These are phyloP conservation scores for Candida pseudofarinosa DNA, from an alignment of 805 yeast species.

Conservation along the genomic window DNA sequence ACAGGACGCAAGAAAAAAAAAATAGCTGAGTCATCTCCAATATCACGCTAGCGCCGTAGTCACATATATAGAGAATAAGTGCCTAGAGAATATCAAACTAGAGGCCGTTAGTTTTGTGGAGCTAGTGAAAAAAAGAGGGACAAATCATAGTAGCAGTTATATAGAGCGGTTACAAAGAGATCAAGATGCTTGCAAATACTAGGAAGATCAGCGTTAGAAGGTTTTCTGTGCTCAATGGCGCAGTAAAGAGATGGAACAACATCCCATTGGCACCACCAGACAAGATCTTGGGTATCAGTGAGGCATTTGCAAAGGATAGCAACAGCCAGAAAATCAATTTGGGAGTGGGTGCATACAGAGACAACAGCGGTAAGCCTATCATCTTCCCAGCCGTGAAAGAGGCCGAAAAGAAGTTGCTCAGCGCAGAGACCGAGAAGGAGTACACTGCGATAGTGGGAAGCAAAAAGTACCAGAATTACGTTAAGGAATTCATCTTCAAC, in stretches of 20 bases:
- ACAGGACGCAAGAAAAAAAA: neutral
- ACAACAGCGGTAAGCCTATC: conserved; percentile 82
- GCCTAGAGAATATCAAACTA: neutral
- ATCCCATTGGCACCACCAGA: conserved; percentile 70
- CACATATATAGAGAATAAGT: neutral
- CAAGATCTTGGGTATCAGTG: conserved; percentile 77
- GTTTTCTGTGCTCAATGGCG: conserved; percentile 8
- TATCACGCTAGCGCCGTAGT: neutral
- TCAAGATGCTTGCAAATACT: neutral
- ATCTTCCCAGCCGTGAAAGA: conserved; percentile 70
- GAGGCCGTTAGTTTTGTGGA: too few species aligned
- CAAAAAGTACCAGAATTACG: conserved; percentile 59
- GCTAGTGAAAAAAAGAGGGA: too few species aligned
- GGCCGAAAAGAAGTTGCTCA: conserved; percentile 55
- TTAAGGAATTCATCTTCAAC: conserved; percentile 68
- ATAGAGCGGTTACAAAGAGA: neutral
- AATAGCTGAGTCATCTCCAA: neutral
- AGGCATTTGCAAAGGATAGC: conserved; percentile 64
- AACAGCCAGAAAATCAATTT: conserved; percentile 56
- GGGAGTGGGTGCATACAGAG: conserved; percentile 94
- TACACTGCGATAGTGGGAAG: conserved; percentile 85
- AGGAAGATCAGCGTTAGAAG: conserved; percentile 5
- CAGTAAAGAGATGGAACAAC: conserved; percentile 24
- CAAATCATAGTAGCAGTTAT: too few species aligned
- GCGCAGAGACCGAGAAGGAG: conserved; percentile 64